Conservation (phyloP, 345 rosid species). For the Psidium guajava region DNA sequence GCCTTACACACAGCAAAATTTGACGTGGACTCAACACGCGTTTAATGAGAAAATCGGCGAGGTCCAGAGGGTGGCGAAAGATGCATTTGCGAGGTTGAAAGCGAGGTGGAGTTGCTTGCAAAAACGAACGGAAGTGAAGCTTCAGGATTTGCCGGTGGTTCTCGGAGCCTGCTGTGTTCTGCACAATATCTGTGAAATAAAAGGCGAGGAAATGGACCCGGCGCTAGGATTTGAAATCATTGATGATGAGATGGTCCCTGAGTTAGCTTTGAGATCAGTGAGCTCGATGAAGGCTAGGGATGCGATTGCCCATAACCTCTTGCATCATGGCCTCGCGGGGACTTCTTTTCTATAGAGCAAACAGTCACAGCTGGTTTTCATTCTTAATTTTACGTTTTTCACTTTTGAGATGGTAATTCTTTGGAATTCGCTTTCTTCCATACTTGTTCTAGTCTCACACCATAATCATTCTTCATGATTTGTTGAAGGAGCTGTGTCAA, state of each 20-base stretch:
- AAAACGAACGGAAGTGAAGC: constrained; percentile 12
- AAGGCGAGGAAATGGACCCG: constrained; percentile 7
- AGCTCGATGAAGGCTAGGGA: constrained; percentile 15
- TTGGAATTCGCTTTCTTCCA: background rate
- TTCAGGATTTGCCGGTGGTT: constrained; percentile 13
- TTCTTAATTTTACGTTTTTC: background rate
- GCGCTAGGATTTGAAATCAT: constrained; percentile 2
- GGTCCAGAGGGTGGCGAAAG: constrained; percentile 8
- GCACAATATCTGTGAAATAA: constrained; percentile 13
- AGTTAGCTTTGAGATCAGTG: background rate
- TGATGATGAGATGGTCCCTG: constrained; percentile 19
- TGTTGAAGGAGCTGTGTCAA: constrained; percentile 4
- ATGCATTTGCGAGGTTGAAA: constrained; percentile 9
- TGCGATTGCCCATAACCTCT: constrained; percentile 12
- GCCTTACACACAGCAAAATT: constrained; percentile 11
- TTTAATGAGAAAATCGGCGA: constrained; percentile 17
- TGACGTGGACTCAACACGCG: constrained; percentile 17
- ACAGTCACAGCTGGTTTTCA: background rate
- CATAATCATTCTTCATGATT: background rate
- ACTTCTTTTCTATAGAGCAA: constrained; percentile 6
- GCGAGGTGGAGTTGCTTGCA: constrained; percentile 18
- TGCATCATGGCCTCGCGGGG: constrained; percentile 16
- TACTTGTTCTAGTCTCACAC: background rate
- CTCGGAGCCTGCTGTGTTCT: constrained; percentile 18
- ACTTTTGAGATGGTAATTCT: background rate